Evolutionary conservation across 116 monocot genomes (phyloP).

Genomic region (Iris pallida): DNA sequence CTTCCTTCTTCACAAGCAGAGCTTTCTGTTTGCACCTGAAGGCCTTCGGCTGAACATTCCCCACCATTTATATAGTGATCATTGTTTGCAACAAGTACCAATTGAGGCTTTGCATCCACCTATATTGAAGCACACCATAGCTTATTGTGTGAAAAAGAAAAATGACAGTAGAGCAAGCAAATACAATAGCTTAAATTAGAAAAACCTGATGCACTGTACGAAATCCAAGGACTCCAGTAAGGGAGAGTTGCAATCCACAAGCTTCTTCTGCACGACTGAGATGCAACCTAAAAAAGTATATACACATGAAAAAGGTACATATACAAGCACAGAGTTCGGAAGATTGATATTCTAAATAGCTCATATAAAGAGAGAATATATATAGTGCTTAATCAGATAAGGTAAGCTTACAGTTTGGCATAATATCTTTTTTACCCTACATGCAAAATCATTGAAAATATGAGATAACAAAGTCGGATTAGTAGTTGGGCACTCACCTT

Average conservation of each 20-base stretch:
- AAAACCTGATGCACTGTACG: conserved; percentile 87
- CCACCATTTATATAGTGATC: conserved; percentile 23
- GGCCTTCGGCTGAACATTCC: conserved; percentile 3
- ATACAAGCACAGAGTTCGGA: no score
- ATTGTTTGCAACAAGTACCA: conserved; percentile 64
- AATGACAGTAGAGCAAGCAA: neutral
- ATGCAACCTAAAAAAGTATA: conserved; percentile 41
- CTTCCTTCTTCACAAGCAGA: conserved; percentile 13
- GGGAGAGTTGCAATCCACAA: conserved; percentile 60
- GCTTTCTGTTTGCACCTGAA: conserved; percentile 1
- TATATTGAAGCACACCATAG: conserved; percentile 21
- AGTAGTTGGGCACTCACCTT: conserved; percentile 34
- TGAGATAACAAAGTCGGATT: no score
- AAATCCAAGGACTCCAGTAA: conserved; percentile 87
- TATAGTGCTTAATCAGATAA: no score
- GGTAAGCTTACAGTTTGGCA: no score
- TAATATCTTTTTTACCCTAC: no score
- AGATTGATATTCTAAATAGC: no score
- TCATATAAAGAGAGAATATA: no score
- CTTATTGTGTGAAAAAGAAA: neutral
- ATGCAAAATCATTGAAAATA: no score
- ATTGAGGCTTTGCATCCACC: conserved; percentile 86
- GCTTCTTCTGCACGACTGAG: conserved; percentile 52
- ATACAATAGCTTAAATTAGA: conserved; percentile 7
- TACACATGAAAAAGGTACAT: no score